Evolutionary conservation across 2,329 filamentous ascomycete species (phyloP).

Genomic region (Huntiella omanensis): DNA sequence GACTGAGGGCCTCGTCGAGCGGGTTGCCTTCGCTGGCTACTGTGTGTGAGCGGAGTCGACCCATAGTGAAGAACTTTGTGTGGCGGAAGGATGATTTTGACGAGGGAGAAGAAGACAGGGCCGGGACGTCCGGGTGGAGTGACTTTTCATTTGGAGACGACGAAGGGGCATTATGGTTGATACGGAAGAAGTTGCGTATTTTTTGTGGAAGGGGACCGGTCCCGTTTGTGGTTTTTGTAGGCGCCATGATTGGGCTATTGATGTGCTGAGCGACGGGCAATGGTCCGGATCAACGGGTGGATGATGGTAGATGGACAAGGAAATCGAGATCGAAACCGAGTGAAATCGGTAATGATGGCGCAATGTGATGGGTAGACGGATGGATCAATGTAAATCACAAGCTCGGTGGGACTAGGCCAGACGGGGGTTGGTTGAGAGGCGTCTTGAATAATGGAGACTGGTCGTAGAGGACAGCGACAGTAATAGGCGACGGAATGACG

Average conservation of each 20-base stretch:
- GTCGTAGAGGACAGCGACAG: no score
- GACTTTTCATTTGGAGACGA: constrained; percentile 8
- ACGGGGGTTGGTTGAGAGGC: no score
- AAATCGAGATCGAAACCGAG: no score
- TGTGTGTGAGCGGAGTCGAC: constrained; percentile 73
- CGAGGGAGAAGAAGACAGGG: constrained; percentile 11
- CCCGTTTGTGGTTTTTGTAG: constrained; percentile 30
- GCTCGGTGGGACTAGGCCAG: no score
- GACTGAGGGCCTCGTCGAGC: constrained; percentile 74
- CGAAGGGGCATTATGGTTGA: constrained; percentile 24
- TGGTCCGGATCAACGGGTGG: no score
- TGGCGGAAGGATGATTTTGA: constrained; percentile 54
- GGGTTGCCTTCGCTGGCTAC: constrained; percentile 84
- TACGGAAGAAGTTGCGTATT: constrained; percentile 53
- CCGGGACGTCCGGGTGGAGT: constrained; percentile 2
- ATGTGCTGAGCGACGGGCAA: not conserved
- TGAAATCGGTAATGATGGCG: no score
- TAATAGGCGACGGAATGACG: no score
- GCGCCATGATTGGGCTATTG: constrained; percentile 21
- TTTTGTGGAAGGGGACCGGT: constrained; percentile 47
- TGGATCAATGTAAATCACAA: no score
- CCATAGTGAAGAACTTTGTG: constrained; percentile 75
- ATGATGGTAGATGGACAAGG: no score
- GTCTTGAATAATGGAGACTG: no score
- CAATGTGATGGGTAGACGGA: no score